Conservation (phyloP, 768 basidiomycete genomes). For the Leccinum rimulosum region DNA sequence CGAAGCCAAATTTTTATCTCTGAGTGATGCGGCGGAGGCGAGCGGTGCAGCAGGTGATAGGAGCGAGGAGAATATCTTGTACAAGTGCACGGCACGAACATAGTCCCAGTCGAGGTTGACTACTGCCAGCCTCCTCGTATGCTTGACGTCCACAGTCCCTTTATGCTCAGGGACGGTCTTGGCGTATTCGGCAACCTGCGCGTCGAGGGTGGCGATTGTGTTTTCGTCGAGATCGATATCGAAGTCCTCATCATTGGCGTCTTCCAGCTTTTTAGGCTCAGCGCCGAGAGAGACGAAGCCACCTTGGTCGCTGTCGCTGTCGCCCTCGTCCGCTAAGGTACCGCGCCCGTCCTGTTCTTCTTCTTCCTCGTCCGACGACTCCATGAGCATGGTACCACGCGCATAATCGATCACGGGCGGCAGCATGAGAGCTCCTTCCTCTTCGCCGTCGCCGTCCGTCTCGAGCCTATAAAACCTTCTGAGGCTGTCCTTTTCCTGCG, state of each 20-base stretch:
- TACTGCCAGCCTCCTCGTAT: conserved; percentile 74
- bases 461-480: conserved; percentile 79
- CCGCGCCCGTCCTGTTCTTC: conserved; percentile 17
- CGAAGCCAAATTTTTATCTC: conserved; percentile 13
- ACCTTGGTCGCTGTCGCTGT: conserved; percentile 46
- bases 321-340: conserved; percentile 37
- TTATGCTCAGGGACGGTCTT: conserved; percentile 46
- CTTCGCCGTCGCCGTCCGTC: conserved; percentile 29
- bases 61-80: conserved; percentile 88
- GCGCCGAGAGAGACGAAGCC: conserved; percentile 52
- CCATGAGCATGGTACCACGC: conserved; percentile 82
- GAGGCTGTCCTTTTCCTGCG: conserved; percentile 72
- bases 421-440: conserved; percentile 1
- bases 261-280: conserved; percentile 25
- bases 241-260: conserved; percentile 37
- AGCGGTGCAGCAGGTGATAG: conserved; percentile 59
- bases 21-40: conserved; percentile 25
- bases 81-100: conserved; percentile 84
- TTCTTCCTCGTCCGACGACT: conserved; percentile 83
- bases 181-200: conserved; percentile 64
- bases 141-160: conserved; percentile 38
- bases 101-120: conserved; percentile 99
- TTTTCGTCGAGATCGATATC: conserved; percentile 84
- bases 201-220: conserved; percentile 66
- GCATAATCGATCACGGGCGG: conserved; percentile 70